Conservation (phyloP, 2,329 filamentous ascomycete genomes). For the Fusarium sp. region DNA sequence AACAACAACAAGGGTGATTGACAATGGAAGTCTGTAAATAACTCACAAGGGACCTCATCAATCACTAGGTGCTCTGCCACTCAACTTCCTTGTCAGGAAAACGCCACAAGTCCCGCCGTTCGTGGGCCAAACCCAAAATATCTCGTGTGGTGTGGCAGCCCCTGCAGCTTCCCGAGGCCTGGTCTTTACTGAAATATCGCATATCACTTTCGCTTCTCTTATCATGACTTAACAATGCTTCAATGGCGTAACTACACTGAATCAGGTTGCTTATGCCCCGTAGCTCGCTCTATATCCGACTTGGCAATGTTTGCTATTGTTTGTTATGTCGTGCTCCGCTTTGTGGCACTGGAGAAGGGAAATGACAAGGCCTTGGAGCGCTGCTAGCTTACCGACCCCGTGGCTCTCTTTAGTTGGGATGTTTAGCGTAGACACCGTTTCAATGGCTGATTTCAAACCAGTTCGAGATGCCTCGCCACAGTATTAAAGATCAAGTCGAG, state of each 20-base stretch:
- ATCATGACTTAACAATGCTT: constrained; percentile 39
- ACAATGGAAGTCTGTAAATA: constrained; percentile 26
- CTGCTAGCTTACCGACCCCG: constrained; percentile 29
- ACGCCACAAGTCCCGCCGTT: constrained; percentile 46
- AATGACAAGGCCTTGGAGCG: not conserved
- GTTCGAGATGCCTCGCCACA: constrained; percentile 18
- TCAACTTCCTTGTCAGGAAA: constrained; percentile 33
- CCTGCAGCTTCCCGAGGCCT: constrained; percentile 42
- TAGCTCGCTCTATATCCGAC: constrained; percentile 18
- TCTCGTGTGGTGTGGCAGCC: constrained; percentile 38
- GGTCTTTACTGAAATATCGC: constrained; percentile 22
- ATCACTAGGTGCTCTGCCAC: constrained; percentile 21
- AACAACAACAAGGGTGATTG: constrained; percentile 7
- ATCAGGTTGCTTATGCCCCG: constrained; percentile 32
- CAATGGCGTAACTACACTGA: constrained; percentile 25
- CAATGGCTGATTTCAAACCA: not conserved
- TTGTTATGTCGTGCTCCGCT: constrained; percentile 2
- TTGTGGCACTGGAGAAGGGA: not conserved
- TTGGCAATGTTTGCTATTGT: constrained; percentile 7
- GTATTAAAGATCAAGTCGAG: constrained; percentile 3
- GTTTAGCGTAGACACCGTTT: constrained; percentile 8
- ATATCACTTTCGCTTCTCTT: constrained; percentile 23
- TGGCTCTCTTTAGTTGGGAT: constrained; percentile 18
- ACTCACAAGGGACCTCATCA: constrained; percentile 28
- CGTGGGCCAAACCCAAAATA: constrained; percentile 35